A percentile compares a stretch with the other conserved stretches of the same genome.
These are phyloP conservation scores for Zasmidium citrigriseum DNA, from an alignment of 2,329 filamentous ascomycete species.

Conservation along the genomic window DNA sequence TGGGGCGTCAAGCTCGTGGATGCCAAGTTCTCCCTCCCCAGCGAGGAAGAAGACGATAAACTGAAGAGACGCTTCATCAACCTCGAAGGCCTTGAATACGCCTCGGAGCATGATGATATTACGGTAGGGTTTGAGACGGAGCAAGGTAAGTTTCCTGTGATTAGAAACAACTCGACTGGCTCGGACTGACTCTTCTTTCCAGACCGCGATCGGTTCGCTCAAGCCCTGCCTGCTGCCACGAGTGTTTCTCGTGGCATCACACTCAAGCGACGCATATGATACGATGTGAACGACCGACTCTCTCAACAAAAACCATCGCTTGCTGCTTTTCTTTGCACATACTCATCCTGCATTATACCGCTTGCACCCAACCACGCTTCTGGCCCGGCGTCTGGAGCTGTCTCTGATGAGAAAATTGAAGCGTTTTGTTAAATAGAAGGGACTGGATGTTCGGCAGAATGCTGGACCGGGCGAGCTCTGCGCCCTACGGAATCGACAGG, in stretches of 20 bases:
- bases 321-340: neutral
- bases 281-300: neutral
- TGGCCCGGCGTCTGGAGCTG: neutral
- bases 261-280: constrained; percentile 40
- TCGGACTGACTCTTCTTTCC: constrained; percentile 27
- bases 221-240: constrained; percentile 47
- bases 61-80: constrained; percentile 75
- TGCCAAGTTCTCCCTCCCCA: constrained; percentile 84
- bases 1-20: constrained; percentile 78
- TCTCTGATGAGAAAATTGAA: too few relatives aligned
- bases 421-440: neutral
- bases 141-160: constrained; percentile 35
- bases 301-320: neutral
- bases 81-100: constrained; percentile 83
- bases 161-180: neutral
- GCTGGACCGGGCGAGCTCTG: neutral
- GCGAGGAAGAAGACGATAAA: constrained; percentile 54
- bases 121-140: constrained; percentile 80
- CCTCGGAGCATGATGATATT: constrained; percentile 91
- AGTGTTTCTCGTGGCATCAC: constrained; percentile 43
- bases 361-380: neutral
- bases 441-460: neutral
- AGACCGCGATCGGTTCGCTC: constrained; percentile 50
- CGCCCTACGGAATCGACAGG: neutral
- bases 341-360: neutral